Evolutionary conservation across 2,329 filamentous ascomycete genomes (phyloP).

Genomic region (Talaromyces sp.): DNA sequence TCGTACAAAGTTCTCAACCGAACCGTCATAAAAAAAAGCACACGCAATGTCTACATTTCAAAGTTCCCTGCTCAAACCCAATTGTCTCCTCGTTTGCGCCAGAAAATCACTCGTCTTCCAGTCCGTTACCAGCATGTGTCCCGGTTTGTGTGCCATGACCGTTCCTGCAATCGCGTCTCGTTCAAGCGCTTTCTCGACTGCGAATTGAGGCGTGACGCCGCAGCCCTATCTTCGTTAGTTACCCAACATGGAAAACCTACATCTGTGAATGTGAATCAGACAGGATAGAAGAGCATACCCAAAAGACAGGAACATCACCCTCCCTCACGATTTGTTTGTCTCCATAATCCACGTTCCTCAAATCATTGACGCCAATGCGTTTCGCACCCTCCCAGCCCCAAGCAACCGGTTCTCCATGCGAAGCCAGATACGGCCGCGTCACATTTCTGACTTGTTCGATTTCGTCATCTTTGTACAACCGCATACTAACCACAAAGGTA

Average conservation of each 20-base stretch:
- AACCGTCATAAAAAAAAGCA: neutral
- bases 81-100: neutral
- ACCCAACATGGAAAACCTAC: conserved; percentile 24
- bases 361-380: conserved; percentile 54
- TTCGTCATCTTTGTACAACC: conserved; percentile 52
- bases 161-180: conserved; percentile 52
- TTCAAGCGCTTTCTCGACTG: conserved; percentile 60
- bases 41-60: neutral
- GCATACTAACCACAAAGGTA: conserved; percentile 62
- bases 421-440: conserved; percentile 54
- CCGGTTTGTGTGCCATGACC: conserved; percentile 61
- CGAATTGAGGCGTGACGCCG: conserved; percentile 64
- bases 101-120: conserved; percentile 40
- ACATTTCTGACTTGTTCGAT: conserved; percentile 54
- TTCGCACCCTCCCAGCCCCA: conserved; percentile 61
- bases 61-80: neutral
- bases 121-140: conserved; percentile 62
- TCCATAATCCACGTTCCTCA: conserved; percentile 57
- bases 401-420: conserved; percentile 63
- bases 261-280: no score
- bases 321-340: conserved; percentile 37
- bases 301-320: conserved; percentile 30
- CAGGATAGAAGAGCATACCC: conserved; percentile 34
- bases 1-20: neutral
- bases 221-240: conserved; percentile 59